These are phyloP conservation scores for Penicillium fuscoglaucum DNA, from an alignment of 2,329 filamentous ascomycete species.

Conservation along the genomic window DNA sequence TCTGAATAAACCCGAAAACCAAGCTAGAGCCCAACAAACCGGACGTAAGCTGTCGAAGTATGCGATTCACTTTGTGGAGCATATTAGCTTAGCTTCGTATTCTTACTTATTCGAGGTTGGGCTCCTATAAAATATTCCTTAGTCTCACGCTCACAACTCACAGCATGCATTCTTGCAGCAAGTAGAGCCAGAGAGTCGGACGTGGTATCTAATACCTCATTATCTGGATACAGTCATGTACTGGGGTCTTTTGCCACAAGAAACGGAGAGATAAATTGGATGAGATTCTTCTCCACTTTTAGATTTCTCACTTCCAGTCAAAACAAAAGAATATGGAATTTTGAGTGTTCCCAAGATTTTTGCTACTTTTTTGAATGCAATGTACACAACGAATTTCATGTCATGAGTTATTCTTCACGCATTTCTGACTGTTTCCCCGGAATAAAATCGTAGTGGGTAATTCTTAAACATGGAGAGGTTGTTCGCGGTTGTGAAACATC, in stretches of 20 bases:
- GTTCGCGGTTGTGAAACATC: neutral
- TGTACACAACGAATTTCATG: too few relatives aligned
- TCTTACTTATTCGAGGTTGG: conserved; percentile 1
- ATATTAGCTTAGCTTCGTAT: neutral
- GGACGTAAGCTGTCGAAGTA: neutral
- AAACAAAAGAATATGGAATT: too few relatives aligned
- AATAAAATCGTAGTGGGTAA: neutral
- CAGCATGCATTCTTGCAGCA: neutral
- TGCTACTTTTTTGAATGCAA: too few relatives aligned
- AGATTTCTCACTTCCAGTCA: too few relatives aligned
- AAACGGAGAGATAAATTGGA: too few relatives aligned
- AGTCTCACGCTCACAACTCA: neutral
- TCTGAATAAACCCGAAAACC: neutral
- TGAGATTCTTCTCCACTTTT: too few relatives aligned
- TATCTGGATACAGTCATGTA: too few relatives aligned
- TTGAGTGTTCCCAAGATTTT: too few relatives aligned
- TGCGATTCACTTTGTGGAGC: neutral
- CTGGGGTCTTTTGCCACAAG: too few relatives aligned
- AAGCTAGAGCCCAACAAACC: too few relatives aligned
- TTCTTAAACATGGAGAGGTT: neutral
- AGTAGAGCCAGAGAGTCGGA: neutral
- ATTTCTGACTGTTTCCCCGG: neutral
- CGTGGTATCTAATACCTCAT: neutral
- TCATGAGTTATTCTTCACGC: too few relatives aligned
- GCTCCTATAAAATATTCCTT: neutral